Base-by-base conservation (phyloP, 2,329 filamentous ascomycete species). In the Pseudocercospora fuligena region DNA sequence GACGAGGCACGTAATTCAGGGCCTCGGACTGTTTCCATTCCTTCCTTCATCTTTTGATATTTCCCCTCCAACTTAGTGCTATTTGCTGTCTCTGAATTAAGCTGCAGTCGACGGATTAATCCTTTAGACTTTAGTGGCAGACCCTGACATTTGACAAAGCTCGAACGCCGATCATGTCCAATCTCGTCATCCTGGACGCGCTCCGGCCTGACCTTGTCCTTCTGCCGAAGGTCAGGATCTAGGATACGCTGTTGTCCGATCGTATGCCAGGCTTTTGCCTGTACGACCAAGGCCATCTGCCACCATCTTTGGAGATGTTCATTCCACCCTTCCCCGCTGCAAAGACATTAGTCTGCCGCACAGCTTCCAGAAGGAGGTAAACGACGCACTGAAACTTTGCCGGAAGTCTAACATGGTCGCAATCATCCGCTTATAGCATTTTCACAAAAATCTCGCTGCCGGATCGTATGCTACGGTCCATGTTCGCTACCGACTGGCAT, bases 91-190 rank as follows among this genome's bases (percentile, higher is more conserved):
- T 49, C 7, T 49, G n/a, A 3, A 49, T 49, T 3, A 23, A 7
- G 46, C 46, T 49, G n/a, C 7, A 25, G 7, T 54, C 12, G 21
- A 54, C 4, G 21, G 23, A 54, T 25, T 25, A 5, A 29, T 54
- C 19, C 25, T 21, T 54, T 29, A 27, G 23, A 54, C 49, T 54
- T 54, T 29, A 29, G 47, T 53, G 47, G 47, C 47, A 53, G 19
- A 53, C 23, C 49, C 49, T 53, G 49, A 27, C 49, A 27, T 8
- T 19, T 49, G 46, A 23, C 31, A 33, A 12, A 53, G 51, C 25
- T 54, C 16, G 16, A n/a, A 54, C 51, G 51, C 51, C 51, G 51
- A 54, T n/a, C 23, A 54, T 54, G 7, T 54, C 49, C 49, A 23
- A 27, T 25, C 25, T 23, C 23, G 19, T 25, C 12, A 27, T 25